Base-by-base conservation (phyloP, 202 grass and related monocot genomes). In the Zoysia matrella region DNA sequence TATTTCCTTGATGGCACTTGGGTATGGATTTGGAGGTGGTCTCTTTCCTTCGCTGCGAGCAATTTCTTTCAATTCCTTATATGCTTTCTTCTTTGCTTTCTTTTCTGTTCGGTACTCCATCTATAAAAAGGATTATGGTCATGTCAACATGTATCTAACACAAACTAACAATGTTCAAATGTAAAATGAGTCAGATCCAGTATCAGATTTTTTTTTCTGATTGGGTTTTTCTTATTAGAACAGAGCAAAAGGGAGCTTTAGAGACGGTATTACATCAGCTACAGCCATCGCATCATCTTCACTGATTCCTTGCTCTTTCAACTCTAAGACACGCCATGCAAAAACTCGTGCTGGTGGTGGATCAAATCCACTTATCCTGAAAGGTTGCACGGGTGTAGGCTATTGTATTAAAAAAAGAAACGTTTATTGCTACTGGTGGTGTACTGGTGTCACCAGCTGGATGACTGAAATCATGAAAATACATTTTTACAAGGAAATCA, bases 291-390 rank as follows among this genome's bases (percentile, higher is more conserved):
- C 94, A 75, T 90, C 85, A 9, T 90, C 85, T 83, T 97, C 94
- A 43, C 44, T 30, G 11, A 94, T 81, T 73, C 92, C 94, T 66
- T 89, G 83, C 12, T 83, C 61, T 76, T 87, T 97, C 79, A 97
- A 72, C 60, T 98, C 92, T 78, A 98, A 73, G 42, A 98, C 77
- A 71, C 89, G 85, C 90, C 88, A 98, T 77, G 90, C 92, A 75
- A 98, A 98, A 88, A 98, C 67, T 86, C 92, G 83, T 49, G 95
- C 85, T 69, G 92, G 88, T 67, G 95, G 95, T 43, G 92, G 88
- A 85, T 86, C 92, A 85, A 93, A 91, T 41, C 79, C 90, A 57
- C 86, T 91, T 91, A 98, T 86, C 79, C 95, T 98, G 73, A 83
- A 86, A 84, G 74, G 65, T 56, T n/a, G 58, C 73, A 39, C 3